Evolutionary conservation across 495 filamentous ascomycete species (phyloP).

Genomic region (Melanomma pulvis-pyrius): DNA sequence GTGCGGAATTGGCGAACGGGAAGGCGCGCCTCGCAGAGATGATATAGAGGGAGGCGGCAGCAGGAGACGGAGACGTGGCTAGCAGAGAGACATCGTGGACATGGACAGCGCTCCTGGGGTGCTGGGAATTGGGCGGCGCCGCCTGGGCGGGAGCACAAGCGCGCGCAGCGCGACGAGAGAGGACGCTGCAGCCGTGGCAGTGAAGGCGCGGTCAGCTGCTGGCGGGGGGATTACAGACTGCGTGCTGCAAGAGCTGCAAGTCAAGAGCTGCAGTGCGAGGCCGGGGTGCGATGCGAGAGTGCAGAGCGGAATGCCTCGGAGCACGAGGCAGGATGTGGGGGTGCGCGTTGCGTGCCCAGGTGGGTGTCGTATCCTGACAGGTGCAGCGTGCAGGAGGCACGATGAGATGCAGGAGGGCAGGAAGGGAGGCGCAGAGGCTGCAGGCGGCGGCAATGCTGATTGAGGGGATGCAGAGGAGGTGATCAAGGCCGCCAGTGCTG

Average conservation of each 20-base stretch:
- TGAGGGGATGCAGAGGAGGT: too few relatives aligned
- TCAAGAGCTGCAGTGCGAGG: not conserved
- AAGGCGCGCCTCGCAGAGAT: not conserved
- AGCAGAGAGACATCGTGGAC: not conserved
- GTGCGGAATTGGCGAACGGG: not conserved
- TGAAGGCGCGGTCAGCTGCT: not conserved
- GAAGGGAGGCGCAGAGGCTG: not conserved
- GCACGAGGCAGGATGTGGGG: not conserved
- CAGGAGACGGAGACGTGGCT: not conserved
- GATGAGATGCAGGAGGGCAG: not conserved
- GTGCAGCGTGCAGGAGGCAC: not conserved
- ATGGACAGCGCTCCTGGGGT: not conserved
- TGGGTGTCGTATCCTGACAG: not conserved
- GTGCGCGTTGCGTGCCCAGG: not conserved
- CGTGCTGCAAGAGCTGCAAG: not conserved
- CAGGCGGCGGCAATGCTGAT: too few relatives aligned
- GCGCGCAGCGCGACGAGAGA: not conserved
- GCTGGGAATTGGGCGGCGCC: not conserved
- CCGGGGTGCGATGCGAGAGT: not conserved
- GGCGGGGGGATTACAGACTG: too few relatives aligned
- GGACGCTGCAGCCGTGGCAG: too few relatives aligned
- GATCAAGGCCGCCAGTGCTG: too few relatives aligned
- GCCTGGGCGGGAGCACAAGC: not conserved
- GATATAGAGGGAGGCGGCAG: not conserved
- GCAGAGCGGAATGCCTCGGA: not conserved